Evolutionary conservation across 139 green algal genomes (phyloP).

Genomic region (Raphidocelis subcapitata): DNA sequence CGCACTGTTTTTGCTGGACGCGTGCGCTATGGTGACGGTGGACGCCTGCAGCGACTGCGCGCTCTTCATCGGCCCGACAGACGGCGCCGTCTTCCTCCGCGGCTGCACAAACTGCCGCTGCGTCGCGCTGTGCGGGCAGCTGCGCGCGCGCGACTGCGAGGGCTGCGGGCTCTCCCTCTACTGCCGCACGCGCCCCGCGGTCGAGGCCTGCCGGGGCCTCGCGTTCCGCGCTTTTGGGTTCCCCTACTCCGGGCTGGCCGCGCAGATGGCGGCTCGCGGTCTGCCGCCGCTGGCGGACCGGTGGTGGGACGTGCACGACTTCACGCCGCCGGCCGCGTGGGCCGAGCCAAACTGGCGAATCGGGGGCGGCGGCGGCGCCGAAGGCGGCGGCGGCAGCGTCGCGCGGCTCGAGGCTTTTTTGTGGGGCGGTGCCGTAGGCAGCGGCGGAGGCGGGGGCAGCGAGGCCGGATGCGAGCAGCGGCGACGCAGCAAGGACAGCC

Average conservation of each 20-base stretch:
- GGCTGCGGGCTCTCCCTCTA: constrained; percentile 45
- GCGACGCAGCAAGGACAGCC: too few species aligned
- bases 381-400: too few species aligned
- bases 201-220: constrained; percentile 55
- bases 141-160: constrained; percentile 46
- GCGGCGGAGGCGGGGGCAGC: too few species aligned
- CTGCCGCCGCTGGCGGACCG: constrained; percentile 63
- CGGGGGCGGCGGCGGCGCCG: too few species aligned
- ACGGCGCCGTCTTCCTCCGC: constrained; percentile 65
- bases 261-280: constrained; percentile 45
- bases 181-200: constrained; percentile 62
- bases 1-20: constrained; percentile 67
- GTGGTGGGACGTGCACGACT: constrained; percentile 68
- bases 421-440: too few species aligned
- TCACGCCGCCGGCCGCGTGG: constrained; percentile 43
- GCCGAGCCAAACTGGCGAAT: too few species aligned
- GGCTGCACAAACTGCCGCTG: constrained; percentile 55
- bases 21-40: constrained; percentile 54
- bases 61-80: constrained; percentile 66
- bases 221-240: constrained; percentile 55
- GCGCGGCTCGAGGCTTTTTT: too few species aligned
- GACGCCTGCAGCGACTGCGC: constrained; percentile 67
- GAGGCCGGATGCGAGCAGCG: too few species aligned
- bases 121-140: constrained; percentile 49
- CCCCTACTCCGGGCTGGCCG: constrained; percentile 51